Base-by-base conservation (phyloP, 331 rosid genomes). In the Malus hybrid region DNA sequence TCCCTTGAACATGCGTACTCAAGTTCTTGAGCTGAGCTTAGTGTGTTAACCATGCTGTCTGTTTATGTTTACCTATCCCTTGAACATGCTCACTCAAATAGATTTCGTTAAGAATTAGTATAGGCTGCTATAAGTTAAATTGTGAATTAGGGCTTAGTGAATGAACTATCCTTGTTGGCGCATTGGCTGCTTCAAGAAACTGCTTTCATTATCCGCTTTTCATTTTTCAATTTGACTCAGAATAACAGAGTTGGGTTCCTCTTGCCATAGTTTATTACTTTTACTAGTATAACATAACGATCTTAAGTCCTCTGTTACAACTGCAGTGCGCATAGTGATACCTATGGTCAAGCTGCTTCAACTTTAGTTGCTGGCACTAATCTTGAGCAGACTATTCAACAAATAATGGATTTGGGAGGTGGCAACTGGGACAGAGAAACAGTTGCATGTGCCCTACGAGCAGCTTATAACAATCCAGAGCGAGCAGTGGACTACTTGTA, bases 351-450 rank as follows among this genome's bases (percentile, higher is more conserved):
- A 75, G 99, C 99, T 84, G 99, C 99, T 81, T 92, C 97, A 75
- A 90, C 82, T 80, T 84, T 94, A 82, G 95, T 92, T 78, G 91
- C 93, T 55, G 93, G 93, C 59, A 84, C 77, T 84, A 86, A 84
- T 81, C 92, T 92, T 77, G 96, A 92, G 84, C 91, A 85, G 89
- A 92, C 96, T 24, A 92, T 94, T 81, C 96, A 90, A 77, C 92
- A 94, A 82, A 80, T 94, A 80, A 85, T 90, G 92, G 99, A 92
- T 87, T 86, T 94, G 92, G 96, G 99, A 7, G 97, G 99, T 71
- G 99, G 97, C 31, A 94, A 80, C 81, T 94, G 99, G 99, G 96
- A 94, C 82, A 86, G 91, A 80, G 97, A 94, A 72, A 90, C 96
- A 76, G 97, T 94, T 80, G 80, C 68, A 22, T 90, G 92, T 67